Base-by-base conservation (phyloP, 192 early-diverging fungal species). In the Coemansia sp. region DNA sequence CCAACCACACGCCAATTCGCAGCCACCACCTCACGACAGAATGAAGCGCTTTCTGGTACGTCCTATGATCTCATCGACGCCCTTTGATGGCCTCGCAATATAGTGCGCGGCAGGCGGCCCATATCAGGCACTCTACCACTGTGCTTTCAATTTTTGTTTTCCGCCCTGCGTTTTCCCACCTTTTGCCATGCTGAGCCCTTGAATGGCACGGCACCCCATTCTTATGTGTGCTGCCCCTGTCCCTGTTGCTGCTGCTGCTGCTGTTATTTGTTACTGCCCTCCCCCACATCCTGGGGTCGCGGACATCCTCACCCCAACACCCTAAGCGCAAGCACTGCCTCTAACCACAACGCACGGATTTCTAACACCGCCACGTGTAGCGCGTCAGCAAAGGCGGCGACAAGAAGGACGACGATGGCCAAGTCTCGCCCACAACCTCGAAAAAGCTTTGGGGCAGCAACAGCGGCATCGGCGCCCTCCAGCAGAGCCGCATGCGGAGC, bases 331-430 rank as follows among this genome's bases (percentile, higher is more conserved):
- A n/a, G n/a, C n/a, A n/a, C n/a, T n/a, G n/a, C n/a, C n/a, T n/a
- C n/a, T n/a, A n/a, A n/a, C n/a, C n/a, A n/a, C n/a, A n/a, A n/a
- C n/a, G n/a, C n/a, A n/a, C n/a, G n/a, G n/a, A n/a, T n/a, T n/a
- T n/a, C n/a, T n/a, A n/a, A n/a, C n/a, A n/a, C n/a, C n/a, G n/a
- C 14, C 8, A 39, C 7, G 28, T 72, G 63, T 61, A 66, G 63
- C 56, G 59, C 38, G 57, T 62, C 36, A 39, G 59, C 55, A 58
- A 45, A 50, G 61, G 53, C 35, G 35, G 62, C 50, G 62, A 65
- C 14, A 65, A 47, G 30, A 60, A 53, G 29, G 13, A 34, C 45
- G 70, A 73, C 41, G 58, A 64, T 29, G 36, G 23, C 35, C 63
- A 36, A 40, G 8, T 40, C 17, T 32, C 70, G 37, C 48, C 62